phyloP scores from a whole-genome alignment of 805 yeast genomes.

The Wickerhamomyces subpelliculosus region DNA sequence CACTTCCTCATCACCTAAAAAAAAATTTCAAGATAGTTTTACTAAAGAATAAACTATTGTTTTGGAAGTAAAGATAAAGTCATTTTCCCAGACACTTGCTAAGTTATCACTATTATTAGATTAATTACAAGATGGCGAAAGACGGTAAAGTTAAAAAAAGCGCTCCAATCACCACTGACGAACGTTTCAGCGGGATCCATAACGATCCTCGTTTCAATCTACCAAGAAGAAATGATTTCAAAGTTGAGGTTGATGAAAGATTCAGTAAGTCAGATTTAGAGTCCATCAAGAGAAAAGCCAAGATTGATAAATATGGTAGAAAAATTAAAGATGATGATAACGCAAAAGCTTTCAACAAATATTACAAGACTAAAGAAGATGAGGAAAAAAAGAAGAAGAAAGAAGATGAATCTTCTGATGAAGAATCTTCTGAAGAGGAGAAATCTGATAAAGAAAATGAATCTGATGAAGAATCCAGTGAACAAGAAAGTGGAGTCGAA shows the following conservation, averaged over 20 bases:
- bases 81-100: no score
- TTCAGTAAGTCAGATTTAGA: slow-evolving; percentile 59
- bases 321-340: slow-evolving; percentile 35
- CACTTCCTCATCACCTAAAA: slow-evolving; percentile 1
- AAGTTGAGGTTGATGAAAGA: slow-evolving; percentile 79
- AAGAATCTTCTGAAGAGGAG: slow-evolving; percentile 10
- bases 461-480: slow-evolving; percentile 18
- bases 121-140: slow-evolving; percentile 1
- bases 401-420: slow-evolving; percentile 9
- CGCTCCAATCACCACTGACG: slow-evolving; percentile 46
- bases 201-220: slow-evolving; percentile 83
- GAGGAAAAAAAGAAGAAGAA: slow-evolving; percentile 39
- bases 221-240: slow-evolving; percentile 62
- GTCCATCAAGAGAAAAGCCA: slow-evolving; percentile 48
- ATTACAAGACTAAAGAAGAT: slow-evolving; percentile 36
- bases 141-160: slow-evolving; percentile 3
- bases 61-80: no score
- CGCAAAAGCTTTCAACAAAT: slow-evolving; percentile 14
- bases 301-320: slow-evolving; percentile 86
- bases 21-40: neutral
- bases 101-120: no score
- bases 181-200: slow-evolving; percentile 72
- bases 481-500: slow-evolving; percentile 9
- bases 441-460: slow-evolving; percentile 14
- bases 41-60: neutral